Evolutionary conservation across 345 rosid genomes (phyloP), one percentile per base, ranked within the genome.

Genomic region (Euphorbia pulcherrima): DNA sequence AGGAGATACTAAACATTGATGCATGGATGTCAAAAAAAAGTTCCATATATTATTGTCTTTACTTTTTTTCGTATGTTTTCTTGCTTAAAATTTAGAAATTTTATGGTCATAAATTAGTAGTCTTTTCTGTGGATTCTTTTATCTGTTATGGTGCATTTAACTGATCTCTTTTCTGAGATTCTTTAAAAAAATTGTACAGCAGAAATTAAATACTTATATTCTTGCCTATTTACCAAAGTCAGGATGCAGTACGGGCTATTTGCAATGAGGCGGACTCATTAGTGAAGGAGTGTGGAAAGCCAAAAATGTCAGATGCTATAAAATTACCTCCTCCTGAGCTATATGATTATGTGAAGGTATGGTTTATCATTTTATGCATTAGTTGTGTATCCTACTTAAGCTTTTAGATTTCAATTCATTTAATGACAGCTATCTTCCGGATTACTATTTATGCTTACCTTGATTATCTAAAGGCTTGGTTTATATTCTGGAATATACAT

Each of bases 321-420:
- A 94, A 86, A 81, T 78, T 91, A 71, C 96, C 97, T 63, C 97
- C 97, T 70, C 83, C 88, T 23, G 88, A 88, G 81, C 83, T 94
- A 35, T 89, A 84, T 77, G 83, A 83, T 76, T 89, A 83, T 81
- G 95, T 94, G 65, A 92, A 91, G 85, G 99, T 94, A 88, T 68
- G 70, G 54, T 71, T 72, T 67, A 8, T 71, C 61, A 64, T 30
- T 48, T 28, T 72, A 63, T 53, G 24, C 48, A 26, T 58, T 67
- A 24, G 33, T 53, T 53, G 29, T 20, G 24, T 57, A 58, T 44
- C 30, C 65, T 64, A 37, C 62, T 61, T 28, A 40, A 33, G 18
- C 41, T 64, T 57, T 52, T 21, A 33, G 12, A 60, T 60, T 33
- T 2, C 52, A 1, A 23, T 67, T 48, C 56, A 39, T 70, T 14